Percentiles rank a stretch among this genome's conserved stretches.
Evolutionary conservation across 1,284 basidiomycete genomes (phyloP).

Genomic region (Ustilago sp.): DNA sequence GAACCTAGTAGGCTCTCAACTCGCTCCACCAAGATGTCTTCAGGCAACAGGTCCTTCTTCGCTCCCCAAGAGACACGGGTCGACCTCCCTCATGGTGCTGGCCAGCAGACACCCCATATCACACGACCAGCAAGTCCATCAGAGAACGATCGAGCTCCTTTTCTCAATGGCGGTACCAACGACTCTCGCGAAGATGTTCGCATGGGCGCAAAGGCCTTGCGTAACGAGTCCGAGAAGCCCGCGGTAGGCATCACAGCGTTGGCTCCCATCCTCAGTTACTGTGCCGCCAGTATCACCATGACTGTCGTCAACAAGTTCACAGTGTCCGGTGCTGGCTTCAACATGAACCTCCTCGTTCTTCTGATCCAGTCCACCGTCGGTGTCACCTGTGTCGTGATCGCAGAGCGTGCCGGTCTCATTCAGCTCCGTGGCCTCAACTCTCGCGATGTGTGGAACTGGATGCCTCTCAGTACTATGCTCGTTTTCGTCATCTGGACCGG

Average conservation of each 20-base stretch:
- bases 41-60: constrained; percentile 53
- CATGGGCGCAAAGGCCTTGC: constrained; percentile 47
- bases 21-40: constrained; percentile 29
- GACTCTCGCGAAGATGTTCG: constrained; percentile 42
- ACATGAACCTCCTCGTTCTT: constrained; percentile 95
- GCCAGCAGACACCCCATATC: constrained; percentile 38
- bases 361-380: constrained; percentile 86
- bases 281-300: constrained; percentile 94
- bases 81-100: constrained; percentile 39
- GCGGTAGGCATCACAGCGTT: constrained; percentile 71
- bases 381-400: constrained; percentile 79
- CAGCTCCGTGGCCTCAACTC: constrained; percentile 86
- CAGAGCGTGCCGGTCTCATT: constrained; percentile 85
- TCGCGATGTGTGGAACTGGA: constrained; percentile 90
- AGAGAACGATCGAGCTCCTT: constrained; percentile 49
- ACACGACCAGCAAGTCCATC: constrained; percentile 51
- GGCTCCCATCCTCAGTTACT: constrained; percentile 88
- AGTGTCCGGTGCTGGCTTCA: constrained; percentile 91
- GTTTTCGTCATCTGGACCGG: constrained; percentile 98
- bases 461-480: constrained; percentile 90
- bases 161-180: constrained; percentile 36
- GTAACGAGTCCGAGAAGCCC: constrained; percentile 35
- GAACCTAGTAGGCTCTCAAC: neutral
- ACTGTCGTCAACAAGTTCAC: constrained; percentile 99
- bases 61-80: constrained; percentile 49